Conservation (phyloP, 805 yeast species). For the Ogataea zsoltii region DNA sequence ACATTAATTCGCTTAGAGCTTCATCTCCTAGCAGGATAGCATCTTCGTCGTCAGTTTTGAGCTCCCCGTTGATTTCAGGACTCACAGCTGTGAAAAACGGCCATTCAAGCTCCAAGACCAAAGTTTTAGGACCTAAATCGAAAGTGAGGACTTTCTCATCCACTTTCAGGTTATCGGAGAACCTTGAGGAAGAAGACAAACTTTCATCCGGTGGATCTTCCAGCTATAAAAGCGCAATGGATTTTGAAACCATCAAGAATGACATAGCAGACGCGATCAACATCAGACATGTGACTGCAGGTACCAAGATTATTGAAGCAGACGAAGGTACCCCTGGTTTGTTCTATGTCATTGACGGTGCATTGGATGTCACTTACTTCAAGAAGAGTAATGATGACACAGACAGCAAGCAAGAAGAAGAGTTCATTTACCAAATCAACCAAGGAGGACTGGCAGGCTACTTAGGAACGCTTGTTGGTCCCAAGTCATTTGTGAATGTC, state of each 20-base stretch:
- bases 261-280: conserved; percentile 64
- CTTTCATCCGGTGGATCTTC: conserved; percentile 15
- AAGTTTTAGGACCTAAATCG: conserved; percentile 10
- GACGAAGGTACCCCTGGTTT: conserved; percentile 71
- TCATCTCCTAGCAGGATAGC: conserved; percentile 16
- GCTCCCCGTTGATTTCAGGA: conserved; percentile 24
- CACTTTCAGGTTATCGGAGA: background rate
- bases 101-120: background rate
- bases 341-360: conserved; percentile 78
- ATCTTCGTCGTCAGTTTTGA: conserved; percentile 21
- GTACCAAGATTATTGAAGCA: conserved; percentile 59
- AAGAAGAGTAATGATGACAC: conserved; percentile 30
- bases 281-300: conserved; percentile 53
- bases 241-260: conserved; percentile 51
- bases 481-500: conserved; percentile 73
- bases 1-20: conserved; percentile 28
- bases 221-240: conserved; percentile 28
- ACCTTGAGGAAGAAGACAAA: conserved; percentile 11
- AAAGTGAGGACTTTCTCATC: conserved; percentile 10
- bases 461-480: conserved; percentile 75
- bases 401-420: conserved; percentile 29
- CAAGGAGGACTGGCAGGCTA: conserved; percentile 90
- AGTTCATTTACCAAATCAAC: conserved; percentile 55
- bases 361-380: conserved; percentile 60
- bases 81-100: conserved; percentile 14